A percentile compares a stretch with the other conserved stretches of the same genome.
Evolutionary conservation across 2,329 filamentous ascomycete species (phyloP).

Genomic region (Acarospora socialis): DNA sequence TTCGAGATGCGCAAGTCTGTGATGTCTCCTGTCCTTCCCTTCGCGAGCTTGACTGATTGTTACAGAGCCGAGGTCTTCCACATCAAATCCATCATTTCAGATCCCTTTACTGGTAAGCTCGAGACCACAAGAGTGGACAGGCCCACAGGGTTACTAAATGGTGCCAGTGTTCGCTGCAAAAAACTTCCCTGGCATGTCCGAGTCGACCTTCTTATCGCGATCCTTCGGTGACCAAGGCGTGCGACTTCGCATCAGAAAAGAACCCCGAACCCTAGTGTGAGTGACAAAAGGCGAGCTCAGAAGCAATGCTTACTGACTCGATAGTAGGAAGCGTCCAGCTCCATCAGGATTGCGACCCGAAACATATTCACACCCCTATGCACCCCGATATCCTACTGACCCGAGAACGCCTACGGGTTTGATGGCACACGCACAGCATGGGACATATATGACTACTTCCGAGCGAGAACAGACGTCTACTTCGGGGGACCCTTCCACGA

Average conservation of each 20-base stretch:
- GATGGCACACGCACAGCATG: not conserved
- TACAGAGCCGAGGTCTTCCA: constrained; percentile 30
- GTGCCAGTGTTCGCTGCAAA: constrained; percentile 35
- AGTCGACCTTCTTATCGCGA: constrained; percentile 68
- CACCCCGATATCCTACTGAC: not conserved
- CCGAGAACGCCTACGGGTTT: not conserved
- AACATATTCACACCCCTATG: not conserved
- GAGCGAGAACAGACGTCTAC: not conserved
- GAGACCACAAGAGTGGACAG: too few relatives aligned
- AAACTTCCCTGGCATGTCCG: constrained; percentile 63
- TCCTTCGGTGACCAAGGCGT: constrained; percentile 81
- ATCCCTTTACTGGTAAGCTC: constrained; percentile 54
- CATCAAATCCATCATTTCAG: constrained; percentile 43
- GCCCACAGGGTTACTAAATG: constrained; percentile 6
- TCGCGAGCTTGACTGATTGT: constrained; percentile 6
- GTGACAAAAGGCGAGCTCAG: constrained; percentile 13
- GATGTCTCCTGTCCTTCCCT: constrained; percentile 1
- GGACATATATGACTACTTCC: not conserved
- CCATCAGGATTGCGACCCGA: constrained; percentile 5
- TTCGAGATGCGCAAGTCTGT: constrained; percentile 54
- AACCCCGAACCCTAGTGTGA: constrained; percentile 44
- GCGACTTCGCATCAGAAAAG: constrained; percentile 66
- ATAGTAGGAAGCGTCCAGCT: constrained; percentile 11
- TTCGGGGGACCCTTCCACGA: constrained; percentile 3
- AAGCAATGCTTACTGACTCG: not conserved